These are phyloP conservation scores for Periconia macrospinosa DNA, from an alignment of 2,329 filamentous ascomycete species.

Conservation along the genomic window DNA sequence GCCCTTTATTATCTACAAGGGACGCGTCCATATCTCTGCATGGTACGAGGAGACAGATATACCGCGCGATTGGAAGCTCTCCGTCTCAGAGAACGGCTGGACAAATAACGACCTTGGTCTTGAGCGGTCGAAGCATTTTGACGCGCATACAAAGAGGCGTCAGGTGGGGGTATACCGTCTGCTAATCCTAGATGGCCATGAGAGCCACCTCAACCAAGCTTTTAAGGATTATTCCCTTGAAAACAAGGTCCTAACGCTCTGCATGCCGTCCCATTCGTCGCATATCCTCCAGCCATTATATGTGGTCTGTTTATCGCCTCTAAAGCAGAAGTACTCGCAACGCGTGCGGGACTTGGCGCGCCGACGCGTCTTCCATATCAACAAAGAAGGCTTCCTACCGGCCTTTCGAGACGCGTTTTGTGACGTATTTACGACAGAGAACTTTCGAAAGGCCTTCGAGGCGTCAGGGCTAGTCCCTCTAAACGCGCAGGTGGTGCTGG, in stretches of 20 bases:
- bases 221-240: constrained; percentile 39
- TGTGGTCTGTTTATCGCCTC: constrained; percentile 38
- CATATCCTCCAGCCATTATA: constrained; percentile 44
- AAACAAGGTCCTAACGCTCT: constrained; percentile 43
- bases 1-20: constrained; percentile 13
- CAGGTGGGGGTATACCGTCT: constrained; percentile 32
- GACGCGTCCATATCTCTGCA: constrained; percentile 8
- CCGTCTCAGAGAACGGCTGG: constrained; percentile 30
- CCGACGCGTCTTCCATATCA: constrained; percentile 27
- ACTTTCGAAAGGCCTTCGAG: constrained; percentile 8
- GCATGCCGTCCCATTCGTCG: constrained; percentile 38
- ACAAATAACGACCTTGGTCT: constrained; percentile 38
- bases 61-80: constrained; percentile 12
- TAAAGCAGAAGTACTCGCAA: constrained; percentile 34
- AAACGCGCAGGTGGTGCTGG: constrained; percentile 3
- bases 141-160: constrained; percentile 27
- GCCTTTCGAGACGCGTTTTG: constrained; percentile 8
- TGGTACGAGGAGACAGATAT: constrained; percentile 10
- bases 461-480: constrained; percentile 6
- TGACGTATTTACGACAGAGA: constrained; percentile 7
- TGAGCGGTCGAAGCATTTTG: constrained; percentile 39
- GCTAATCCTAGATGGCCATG: constrained; percentile 8
- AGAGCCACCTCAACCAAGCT: constrained; percentile 33
- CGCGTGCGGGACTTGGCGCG: constrained; percentile 29
- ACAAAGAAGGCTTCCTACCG: constrained; percentile 4